Base-by-base conservation (phyloP, 1,284 basidiomycete genomes). In the Phlebopus sp. region DNA sequence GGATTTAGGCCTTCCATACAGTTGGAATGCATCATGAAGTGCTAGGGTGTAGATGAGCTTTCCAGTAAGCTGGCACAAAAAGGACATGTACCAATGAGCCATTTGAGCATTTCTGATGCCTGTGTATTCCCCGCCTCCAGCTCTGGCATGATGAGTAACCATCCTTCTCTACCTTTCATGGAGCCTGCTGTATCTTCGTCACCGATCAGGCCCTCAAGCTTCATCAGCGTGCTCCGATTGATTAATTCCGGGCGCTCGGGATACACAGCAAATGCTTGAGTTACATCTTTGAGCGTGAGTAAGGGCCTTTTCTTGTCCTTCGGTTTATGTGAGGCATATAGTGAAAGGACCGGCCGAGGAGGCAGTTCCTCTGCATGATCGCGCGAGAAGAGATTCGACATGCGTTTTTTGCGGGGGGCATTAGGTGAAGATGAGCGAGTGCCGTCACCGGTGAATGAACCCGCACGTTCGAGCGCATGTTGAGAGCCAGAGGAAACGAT, bases 191-290 rank as follows among this genome's bases (percentile, higher is more conserved):
- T 68, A 13, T 92, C 86, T 58, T 93, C 90, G 31, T 86, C 84
- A 3, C 87, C 86, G 46, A 95, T 75, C 23, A 75, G 69, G 15
- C 90, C 93, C 58, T 95, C 92, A 9, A 95, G 64, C 67, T 97
- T 97, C 70, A 96, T 84, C 54, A 97, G 70, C 5, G 91, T 93
- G 57, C 90, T 92, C 57, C 84, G 77, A 50, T 78, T 84, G 63
- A 97, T 93, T 51, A 96, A 70, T 56, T 93, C 90, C n/a, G 91
- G 89, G n/a, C 90, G 80, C 63, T 97, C 94, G 1, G 94, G 94
- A 67, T 94, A 97, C 4, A 97, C 90, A 2, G 91, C 91, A 62
- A 94, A 95, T 1, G 81, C 84, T 63, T 90, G 86, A 1, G 78
- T 75, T 42, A 89, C 70, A 35, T 74, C 62, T 27, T 59, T 69